These are phyloP conservation scores for Heliosperma pusillum DNA, from an alignment of 148 eudicot genomes.

Conservation along the genomic window DNA sequence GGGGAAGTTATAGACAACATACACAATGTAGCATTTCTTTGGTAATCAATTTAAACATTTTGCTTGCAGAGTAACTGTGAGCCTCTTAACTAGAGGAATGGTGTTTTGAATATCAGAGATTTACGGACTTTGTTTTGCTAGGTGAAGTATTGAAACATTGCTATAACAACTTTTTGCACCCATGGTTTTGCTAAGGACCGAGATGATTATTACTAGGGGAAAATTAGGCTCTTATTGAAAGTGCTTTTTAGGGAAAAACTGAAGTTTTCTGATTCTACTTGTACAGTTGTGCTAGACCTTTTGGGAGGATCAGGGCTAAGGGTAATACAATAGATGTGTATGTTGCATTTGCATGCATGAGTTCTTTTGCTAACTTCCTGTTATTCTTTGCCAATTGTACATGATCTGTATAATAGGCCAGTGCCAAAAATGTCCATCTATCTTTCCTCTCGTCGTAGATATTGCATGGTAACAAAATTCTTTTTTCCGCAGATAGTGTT, in stretches of 20 bases:
- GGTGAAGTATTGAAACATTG: no score
- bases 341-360: neutral
- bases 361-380: neutral
- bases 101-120: no score
- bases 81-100: no score
- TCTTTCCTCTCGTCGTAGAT: neutral
- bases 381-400: neutral
- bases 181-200: no score
- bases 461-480: neutral
- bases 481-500: constrained; percentile 58
- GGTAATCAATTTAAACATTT: neutral
- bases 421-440: neutral
- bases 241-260: no score
- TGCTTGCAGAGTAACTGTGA: no score
- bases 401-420: neutral
- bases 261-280: no score
- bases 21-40: neutral
- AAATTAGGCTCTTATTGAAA: no score
- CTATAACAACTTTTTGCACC: no score
- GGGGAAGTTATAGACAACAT: neutral
- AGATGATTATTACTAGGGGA: no score
- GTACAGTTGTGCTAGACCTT: no score
- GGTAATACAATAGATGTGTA: neutral
- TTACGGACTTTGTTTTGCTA: no score
- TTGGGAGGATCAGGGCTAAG: neutral